Evolutionary conservation across 352 stramenopile genomes (phyloP).

Genomic region (Lagenidium giganteum): DNA sequence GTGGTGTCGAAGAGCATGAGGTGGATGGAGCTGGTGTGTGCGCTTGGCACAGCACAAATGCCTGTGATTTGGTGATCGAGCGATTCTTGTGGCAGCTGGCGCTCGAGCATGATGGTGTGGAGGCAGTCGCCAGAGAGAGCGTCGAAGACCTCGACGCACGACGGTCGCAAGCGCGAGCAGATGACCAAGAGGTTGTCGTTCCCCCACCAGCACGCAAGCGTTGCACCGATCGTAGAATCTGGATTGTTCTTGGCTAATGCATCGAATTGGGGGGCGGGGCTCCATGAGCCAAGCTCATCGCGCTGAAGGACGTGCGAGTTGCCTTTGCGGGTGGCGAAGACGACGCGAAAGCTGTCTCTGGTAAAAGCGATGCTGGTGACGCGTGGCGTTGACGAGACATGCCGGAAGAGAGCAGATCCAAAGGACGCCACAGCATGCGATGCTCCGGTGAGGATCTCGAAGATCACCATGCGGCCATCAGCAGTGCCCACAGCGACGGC

Average conservation of each 20-base stretch:
- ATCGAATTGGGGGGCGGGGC: constrained; percentile 16
- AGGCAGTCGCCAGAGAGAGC: too few species aligned
- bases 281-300: constrained; percentile 21
- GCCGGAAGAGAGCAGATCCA: constrained; percentile 19
- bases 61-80: too few species aligned
- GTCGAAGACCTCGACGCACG: too few species aligned
- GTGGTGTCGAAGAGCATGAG: too few species aligned
- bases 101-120: too few species aligned
- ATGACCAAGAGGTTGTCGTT: too few species aligned
- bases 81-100: too few species aligned
- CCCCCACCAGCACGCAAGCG: constrained; percentile 48
- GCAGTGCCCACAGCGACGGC: constrained; percentile 34
- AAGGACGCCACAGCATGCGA: constrained; percentile 9
- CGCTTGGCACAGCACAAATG: too few species aligned
- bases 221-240: constrained; percentile 28
- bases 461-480: constrained; percentile 49
- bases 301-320: constrained; percentile 44
- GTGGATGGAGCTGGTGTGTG: too few species aligned
- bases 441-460: constrained; percentile 6
- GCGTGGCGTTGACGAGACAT: constrained; percentile 41
- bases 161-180: too few species aligned
- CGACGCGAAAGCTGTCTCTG: constrained; percentile 16
- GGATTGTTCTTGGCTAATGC: constrained; percentile 39
- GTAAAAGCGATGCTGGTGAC: constrained; percentile 55
- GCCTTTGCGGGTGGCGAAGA: constrained; percentile 51